Conservation (phyloP, 1,139 yeast species). For the Yamadazyma buinensis region DNA sequence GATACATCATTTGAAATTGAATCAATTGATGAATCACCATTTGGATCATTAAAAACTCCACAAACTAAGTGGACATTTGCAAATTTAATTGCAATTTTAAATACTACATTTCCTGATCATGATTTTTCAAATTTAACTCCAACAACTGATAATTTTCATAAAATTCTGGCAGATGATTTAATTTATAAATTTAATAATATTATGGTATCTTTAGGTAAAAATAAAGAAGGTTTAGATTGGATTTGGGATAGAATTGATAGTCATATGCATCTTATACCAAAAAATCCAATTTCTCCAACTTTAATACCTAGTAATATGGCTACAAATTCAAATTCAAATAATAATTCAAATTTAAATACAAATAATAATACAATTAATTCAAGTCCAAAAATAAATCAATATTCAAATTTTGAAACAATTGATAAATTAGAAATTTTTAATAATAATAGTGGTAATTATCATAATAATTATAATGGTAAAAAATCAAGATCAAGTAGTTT, state of each 20-base stretch:
- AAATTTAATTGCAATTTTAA: slow-evolving; percentile 81
- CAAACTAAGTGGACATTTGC: slow-evolving; percentile 89
- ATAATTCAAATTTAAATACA: background rate
- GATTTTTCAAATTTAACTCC: slow-evolving; percentile 90
- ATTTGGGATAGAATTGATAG: slow-evolving; percentile 88
- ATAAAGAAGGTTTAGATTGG: slow-evolving; percentile 49
- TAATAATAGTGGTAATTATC: too few relatives aligned
- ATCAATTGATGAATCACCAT: slow-evolving; percentile 66
- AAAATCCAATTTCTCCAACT: slow-evolving; percentile 7
- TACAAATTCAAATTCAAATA: background rate
- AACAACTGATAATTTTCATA: slow-evolving; percentile 60
- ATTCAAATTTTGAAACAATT: background rate
- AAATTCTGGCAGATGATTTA: slow-evolving; percentile 47
- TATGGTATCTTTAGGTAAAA: slow-evolving; percentile 73
- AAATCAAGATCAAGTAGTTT: slow-evolving; percentile 27
- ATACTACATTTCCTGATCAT: slow-evolving; percentile 93
- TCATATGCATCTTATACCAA: slow-evolving; percentile 67
- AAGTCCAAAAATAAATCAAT: background rate
- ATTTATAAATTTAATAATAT: slow-evolving; percentile 76
- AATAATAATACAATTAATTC: background rate
- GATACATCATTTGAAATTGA: slow-evolving; percentile 22
- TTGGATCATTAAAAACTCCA: slow-evolving; percentile 85
- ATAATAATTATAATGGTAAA: slow-evolving; percentile 4
- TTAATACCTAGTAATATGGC: slow-evolving; percentile 5
- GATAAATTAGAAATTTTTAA: slow-evolving; percentile 3